Percentiles rank a stretch among this genome's conserved stretches.
phyloP scores from a whole-genome alignment of 805 yeast species.

The Dipodascopsis uninucleata region DNA sequence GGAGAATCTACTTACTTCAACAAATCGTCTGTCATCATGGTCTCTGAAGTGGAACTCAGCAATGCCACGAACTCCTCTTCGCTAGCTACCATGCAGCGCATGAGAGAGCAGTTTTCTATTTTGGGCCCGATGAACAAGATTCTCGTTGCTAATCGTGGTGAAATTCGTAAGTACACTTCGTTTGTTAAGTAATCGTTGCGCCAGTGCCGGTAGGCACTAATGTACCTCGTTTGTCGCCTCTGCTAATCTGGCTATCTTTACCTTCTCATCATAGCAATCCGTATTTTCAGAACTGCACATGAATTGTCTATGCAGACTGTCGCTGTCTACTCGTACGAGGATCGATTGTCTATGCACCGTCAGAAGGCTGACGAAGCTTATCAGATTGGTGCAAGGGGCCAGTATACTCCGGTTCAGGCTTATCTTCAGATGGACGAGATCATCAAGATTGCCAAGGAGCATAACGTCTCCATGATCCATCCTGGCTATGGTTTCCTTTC shows the following conservation, averaged over 20 bases:
- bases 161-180: slow-evolving; percentile 36
- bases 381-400: slow-evolving; percentile 83
- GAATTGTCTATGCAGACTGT: slow-evolving; percentile 96
- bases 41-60: slow-evolving; percentile 8
- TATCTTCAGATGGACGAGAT: slow-evolving; percentile 94
- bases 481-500: slow-evolving; percentile 91
- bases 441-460: slow-evolving; percentile 74
- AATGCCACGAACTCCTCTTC: slow-evolving; percentile 16
- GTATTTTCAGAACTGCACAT: slow-evolving; percentile 93
- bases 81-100: slow-evolving; percentile 27
- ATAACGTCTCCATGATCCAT: slow-evolving; percentile 79
- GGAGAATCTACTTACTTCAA: too few relatives aligned
- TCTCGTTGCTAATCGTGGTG: slow-evolving; percentile 41
- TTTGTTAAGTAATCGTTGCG: not conserved
- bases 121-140: slow-evolving; percentile 52
- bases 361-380: slow-evolving; percentile 57
- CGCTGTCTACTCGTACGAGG: slow-evolving; percentile 95
- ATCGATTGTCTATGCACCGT: slow-evolving; percentile 89
- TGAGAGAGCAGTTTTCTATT: slow-evolving; percentile 37
- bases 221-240: not conserved
- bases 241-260: slow-evolving; percentile 75
- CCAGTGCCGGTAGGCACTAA: not conserved
- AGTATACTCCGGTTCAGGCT: slow-evolving; percentile 93
- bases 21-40: too few relatives aligned
- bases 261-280: slow-evolving; percentile 53